Base-by-base conservation (phyloP, 1,139 yeast species). In the Taphrina flavorubra region DNA sequence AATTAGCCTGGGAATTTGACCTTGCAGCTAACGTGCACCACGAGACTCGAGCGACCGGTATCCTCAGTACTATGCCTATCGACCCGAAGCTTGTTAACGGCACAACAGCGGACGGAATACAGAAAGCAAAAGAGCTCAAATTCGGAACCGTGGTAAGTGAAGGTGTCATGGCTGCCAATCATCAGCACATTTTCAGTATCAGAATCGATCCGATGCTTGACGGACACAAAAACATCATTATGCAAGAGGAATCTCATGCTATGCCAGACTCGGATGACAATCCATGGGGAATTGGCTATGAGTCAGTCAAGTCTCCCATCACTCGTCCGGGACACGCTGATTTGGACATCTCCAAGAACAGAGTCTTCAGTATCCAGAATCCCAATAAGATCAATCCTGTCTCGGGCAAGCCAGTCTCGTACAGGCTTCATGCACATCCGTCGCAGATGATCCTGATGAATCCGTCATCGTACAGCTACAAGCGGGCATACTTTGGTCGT, bases 131-230 rank as follows among this genome's bases (percentile, higher is more conserved):
- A 8, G 47, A 44, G 18, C 47, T 44, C 2, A 44, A 89, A 74
- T 89, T 89, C 87, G 95, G 95, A 70, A 88, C 94, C 49, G 82
- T 83, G 73, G 94, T 89, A 61, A 88, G 88, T 78, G 94, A 95
- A 70, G 85, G 86, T 72, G 91, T 87, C 66, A 88, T 87, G 76
- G 95, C 95, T 58, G 94, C 89, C 80, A 88, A 89, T 78, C 95
- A 89, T 79, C 95, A 89, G 81, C 95, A 89, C 79, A 81, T 89
- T 80, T 89, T 89, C 79, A 85, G 90, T n/a, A 82, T 89, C 74
- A 85, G 95, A 81, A 77, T 89, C 74, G 90, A 89, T 77, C 94
- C 95, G 73, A 84, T 91, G 82, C 81, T 89, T 72, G 95, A 89
- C 74, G 95, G 95, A 75, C 90, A 87, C 71, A 84, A 84, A 73